Conservation (phyloP, 805 yeast genomes). For the Candida argentea region DNA sequence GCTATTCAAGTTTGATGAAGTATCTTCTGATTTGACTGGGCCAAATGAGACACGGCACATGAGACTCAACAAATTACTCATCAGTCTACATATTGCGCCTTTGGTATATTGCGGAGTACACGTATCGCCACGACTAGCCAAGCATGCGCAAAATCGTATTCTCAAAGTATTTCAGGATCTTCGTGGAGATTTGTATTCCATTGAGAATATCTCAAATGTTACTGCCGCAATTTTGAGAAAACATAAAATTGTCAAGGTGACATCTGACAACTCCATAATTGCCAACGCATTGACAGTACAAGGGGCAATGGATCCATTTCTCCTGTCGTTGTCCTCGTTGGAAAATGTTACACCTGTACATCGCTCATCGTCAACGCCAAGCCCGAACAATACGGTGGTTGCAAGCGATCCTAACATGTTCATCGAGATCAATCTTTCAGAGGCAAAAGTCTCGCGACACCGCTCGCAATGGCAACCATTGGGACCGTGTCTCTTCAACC, state of each 20-base stretch:
- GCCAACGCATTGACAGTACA: conserved; percentile 2
- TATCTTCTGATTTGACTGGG: no score
- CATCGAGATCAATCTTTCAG: not conserved
- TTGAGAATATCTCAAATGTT: conserved; percentile 2
- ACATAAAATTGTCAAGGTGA: conserved; percentile 13
- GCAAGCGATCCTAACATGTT: no score
- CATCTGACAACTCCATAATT: conserved; percentile 2
- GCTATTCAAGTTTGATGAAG: no score
- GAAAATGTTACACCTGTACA: no score
- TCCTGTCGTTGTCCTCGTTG: no score
- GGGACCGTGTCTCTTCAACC: conserved; percentile 4
- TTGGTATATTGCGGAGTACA: no score
- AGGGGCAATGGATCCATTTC: conserved; percentile 2
- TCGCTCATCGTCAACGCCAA: not conserved
- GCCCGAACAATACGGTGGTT: no score
- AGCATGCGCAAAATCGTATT: conserved; percentile 28
- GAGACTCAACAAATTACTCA: no score
- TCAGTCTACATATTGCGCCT: no score
- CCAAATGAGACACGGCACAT: no score
- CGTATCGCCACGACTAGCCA: not conserved
- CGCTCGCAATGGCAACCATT: conserved; percentile 3
- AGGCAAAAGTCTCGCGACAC: conserved; percentile 1
- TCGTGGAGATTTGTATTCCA: conserved; percentile 1
- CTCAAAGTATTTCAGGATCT: conserved; percentile 49
- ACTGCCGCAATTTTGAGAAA: conserved; percentile 32